Evolutionary conservation across 768 basidiomycete genomes (phyloP), one percentile per base, ranked within the genome.

Genomic region (Cyathus striatus): DNA sequence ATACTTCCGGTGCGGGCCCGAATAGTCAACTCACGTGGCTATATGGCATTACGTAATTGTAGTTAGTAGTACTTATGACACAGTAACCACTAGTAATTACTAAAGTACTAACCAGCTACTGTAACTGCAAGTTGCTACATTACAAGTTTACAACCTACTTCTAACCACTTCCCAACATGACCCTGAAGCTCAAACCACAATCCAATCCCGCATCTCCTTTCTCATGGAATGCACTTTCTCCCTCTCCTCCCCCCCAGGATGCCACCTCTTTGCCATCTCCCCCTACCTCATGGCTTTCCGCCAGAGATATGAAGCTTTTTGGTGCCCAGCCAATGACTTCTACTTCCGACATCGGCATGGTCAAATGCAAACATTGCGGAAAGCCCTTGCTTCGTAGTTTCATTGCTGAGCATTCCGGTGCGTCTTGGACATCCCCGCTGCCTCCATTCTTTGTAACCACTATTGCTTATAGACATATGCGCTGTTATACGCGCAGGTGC

Each of bases 301-400:
- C 86, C 6, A 75, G 76, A 37, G 89, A 93, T 55, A 93, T 91
- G 91, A 86, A 84, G 69, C 73, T 86, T 47, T 95, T 87, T 61
- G 90, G 90, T 23, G 72, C 82, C 2, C 71, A 82, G 43, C 89
- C 91, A 5, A 72, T 94, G 13, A 73, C 73, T 35, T 79, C 81
- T 2, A 67, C 69, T 3, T 69, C 73, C 0, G 72, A 74, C 18
- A 68, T 79, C 26, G 83, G 87, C 44, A 62, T 86, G 9, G 79
- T 86, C 43, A 80, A 75, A 42, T 97, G 94, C 65, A 75, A 66
- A 36, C 83, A 91, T 30, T 97, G 94, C 60, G 70, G 67, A 33
- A 94, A 92, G 61, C 86, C 88, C 0, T 66, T 93, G 6, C 69
- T 95, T 22, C 76, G 82, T 44, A 90, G 83, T 53, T 84, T 81